phyloP scores from a whole-genome alignment of 768 basidiomycete species.

The Strobilomyces echinocephalus region DNA sequence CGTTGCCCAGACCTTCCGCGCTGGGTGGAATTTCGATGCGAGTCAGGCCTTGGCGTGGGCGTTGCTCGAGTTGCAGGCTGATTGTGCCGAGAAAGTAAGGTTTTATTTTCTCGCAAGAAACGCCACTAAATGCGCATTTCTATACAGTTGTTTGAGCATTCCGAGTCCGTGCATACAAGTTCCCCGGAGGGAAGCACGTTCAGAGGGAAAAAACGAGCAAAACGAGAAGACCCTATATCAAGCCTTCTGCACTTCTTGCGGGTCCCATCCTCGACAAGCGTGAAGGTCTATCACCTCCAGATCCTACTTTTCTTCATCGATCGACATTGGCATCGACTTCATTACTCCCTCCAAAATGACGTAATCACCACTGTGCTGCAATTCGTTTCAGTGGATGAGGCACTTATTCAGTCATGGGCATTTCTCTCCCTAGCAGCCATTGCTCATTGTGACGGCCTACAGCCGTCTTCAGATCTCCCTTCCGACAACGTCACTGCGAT shows the following conservation, averaged over 20 bases:
- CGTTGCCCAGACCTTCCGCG: conserved; percentile 58
- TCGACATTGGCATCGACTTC: conserved; percentile 65
- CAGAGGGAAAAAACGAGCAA: conserved; percentile 55
- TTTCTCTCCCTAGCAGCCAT: conserved; percentile 78
- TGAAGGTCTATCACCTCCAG: conserved; percentile 58
- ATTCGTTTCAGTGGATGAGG: conserved; percentile 61
- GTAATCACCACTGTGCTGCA: conserved; percentile 54
- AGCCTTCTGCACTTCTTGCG: conserved; percentile 50
- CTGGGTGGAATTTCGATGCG: conserved; percentile 67
- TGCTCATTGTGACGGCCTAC: conserved; percentile 43
- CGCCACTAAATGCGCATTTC: not conserved
- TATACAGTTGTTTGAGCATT: conserved; percentile 56
- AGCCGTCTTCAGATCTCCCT: conserved; percentile 1
- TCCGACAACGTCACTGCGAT: not conserved
- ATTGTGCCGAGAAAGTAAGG: conserved; percentile 63
- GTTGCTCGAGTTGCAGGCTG: conserved; percentile 73
- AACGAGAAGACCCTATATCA: conserved; percentile 55
- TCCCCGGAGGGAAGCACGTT: conserved; percentile 29
- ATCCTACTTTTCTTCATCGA: conserved; percentile 81
- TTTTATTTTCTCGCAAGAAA: not conserved
- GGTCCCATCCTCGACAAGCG: conserved; percentile 24
- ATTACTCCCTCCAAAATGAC: conserved; percentile 51
- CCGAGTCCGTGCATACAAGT: conserved; percentile 48
- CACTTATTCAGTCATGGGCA: conserved; percentile 73
- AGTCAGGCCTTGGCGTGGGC: conserved; percentile 76